These are phyloP conservation scores for Gloeopeniophorella convolvens DNA, from an alignment of 768 basidiomycete genomes.

Conservation along the genomic window DNA sequence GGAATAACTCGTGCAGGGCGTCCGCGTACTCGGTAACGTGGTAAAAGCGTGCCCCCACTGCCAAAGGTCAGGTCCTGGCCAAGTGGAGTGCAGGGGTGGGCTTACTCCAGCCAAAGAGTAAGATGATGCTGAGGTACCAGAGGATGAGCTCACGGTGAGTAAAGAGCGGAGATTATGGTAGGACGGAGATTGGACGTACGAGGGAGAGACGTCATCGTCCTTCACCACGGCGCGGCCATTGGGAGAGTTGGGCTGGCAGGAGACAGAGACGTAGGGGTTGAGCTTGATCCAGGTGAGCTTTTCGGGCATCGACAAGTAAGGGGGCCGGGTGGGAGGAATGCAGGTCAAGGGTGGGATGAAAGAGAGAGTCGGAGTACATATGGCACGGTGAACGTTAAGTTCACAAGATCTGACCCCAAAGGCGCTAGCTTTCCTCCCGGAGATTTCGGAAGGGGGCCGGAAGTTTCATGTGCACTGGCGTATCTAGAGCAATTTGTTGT, in stretches of 20 bases:
- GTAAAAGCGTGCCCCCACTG: constrained; percentile 18
- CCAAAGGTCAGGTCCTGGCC: neutral
- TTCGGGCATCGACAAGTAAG: constrained; percentile 1
- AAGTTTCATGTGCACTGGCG: too few relatives aligned
- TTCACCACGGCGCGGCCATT: constrained; percentile 7
- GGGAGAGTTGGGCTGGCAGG: constrained; percentile 1
- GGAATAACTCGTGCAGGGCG: constrained; percentile 8
- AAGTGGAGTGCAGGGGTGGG: neutral
- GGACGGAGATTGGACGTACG: constrained; percentile 8
- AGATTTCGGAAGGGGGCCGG: neutral
- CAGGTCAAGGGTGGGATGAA: neutral
- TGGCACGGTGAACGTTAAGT: neutral
- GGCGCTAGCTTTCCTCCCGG: neutral
- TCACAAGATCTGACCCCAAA: neutral
- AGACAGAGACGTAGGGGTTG: constrained; percentile 19
- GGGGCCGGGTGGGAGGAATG: neutral
- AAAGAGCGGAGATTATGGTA: neutral
- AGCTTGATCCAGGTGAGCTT: constrained; percentile 13
- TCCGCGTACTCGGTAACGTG: constrained; percentile 9
- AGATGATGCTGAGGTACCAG: constrained; percentile 11
- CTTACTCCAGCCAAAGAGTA: constrained; percentile 23
- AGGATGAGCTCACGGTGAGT: neutral
- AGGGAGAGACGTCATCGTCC: constrained; percentile 11
- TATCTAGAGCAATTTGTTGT: too few relatives aligned
- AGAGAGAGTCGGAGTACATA: neutral